A percentile compares a stretch with the other conserved stretches of the same genome.
Evolutionary conservation across 2,329 filamentous ascomycete species (phyloP).

Genomic region (Dryadomyces quercus-mongolicae): DNA sequence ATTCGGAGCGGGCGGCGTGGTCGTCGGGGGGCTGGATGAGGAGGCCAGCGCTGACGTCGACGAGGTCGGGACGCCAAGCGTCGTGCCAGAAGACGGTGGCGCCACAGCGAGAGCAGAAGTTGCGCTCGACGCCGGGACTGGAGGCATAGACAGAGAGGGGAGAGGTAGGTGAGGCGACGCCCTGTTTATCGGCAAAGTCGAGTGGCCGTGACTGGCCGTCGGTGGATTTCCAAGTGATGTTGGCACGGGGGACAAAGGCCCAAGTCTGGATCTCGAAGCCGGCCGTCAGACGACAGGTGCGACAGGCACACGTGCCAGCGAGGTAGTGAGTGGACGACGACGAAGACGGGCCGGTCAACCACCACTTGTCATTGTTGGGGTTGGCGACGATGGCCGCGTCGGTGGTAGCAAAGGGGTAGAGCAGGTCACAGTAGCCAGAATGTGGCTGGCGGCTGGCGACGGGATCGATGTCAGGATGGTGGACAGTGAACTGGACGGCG

Average conservation of each 20-base stretch:
- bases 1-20: conserved; percentile 40
- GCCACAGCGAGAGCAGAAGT: conserved; percentile 51
- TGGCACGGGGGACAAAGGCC: conserved; percentile 50
- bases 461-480: conserved; percentile 31
- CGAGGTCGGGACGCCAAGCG: conserved; percentile 35
- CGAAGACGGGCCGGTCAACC: conserved; percentile 35
- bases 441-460: conserved; percentile 27
- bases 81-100: conserved; percentile 54
- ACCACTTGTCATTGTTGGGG: conserved; percentile 42
- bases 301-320: conserved; percentile 49
- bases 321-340: conserved; percentile 34
- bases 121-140: conserved; percentile 38
- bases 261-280: conserved; percentile 55
- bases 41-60: conserved; percentile 53
- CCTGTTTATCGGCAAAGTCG: not conserved
- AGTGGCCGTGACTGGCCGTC: not conserved
- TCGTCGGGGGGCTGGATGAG: conserved; percentile 24
- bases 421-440: conserved; percentile 40
- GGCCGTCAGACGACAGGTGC: conserved; percentile 45
- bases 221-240: conserved; percentile 30
- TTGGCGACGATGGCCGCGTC: conserved; percentile 22
- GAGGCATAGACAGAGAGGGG: conserved; percentile 34
- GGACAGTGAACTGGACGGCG: conserved; percentile 43
- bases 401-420: conserved; percentile 28
- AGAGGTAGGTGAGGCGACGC: too few relatives aligned